Base-by-base conservation (phyloP, 2,329 filamentous ascomycete genomes). In the Aspergillus jensenii region DNA sequence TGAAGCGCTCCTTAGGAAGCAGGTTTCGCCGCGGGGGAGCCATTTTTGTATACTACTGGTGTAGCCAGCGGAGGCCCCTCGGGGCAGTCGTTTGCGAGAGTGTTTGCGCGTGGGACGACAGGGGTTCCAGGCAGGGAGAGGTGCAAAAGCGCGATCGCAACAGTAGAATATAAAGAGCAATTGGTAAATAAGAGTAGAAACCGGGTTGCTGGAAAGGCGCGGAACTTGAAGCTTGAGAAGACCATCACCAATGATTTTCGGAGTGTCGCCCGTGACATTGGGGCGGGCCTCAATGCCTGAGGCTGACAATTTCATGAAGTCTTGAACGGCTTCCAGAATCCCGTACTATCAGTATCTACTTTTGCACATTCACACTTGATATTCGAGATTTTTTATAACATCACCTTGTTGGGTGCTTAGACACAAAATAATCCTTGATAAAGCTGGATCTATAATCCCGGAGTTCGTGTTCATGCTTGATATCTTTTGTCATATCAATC, bases 1-100 rank as follows among this genome's bases (percentile, higher is more conserved):
- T 78, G 68, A 96, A 91, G 55, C 83, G 82, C 51, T 91, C 86
- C 71, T 90, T 91, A 23, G 86, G 71, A 31, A 81, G 71, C 44
- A 75, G 68, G 33, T 74, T 70, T 23, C 75, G 75, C 41, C 77
- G 75, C 50, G 74, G 69, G 52, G 70, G 71, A 43, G 73, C 74
- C 77, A 79, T 79, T 27, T 49, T 55, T 58, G 52, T 53, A 52
- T 63, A 48, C 47, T 61, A 54, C 50, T 58, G 52, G 46, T 45
- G 59, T 48, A 58, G 54, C 59, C 62, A 55, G 52, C 55, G 60
- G 59, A 61, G 58, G 61, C 66, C 66, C 66, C 65, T 59, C 60
- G 58, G 65, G 63, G 64, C 64, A 50, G 58, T 56, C 40, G 27
- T 31, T 31, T 55, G 62, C 31, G 50, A 25, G 37, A 41, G 14